A percentile compares a stretch with the other conserved stretches of the same genome.
Conservation (phyloP, 2,329 filamentous ascomycete genomes). For the Aureobasidium sp. region DNA sequence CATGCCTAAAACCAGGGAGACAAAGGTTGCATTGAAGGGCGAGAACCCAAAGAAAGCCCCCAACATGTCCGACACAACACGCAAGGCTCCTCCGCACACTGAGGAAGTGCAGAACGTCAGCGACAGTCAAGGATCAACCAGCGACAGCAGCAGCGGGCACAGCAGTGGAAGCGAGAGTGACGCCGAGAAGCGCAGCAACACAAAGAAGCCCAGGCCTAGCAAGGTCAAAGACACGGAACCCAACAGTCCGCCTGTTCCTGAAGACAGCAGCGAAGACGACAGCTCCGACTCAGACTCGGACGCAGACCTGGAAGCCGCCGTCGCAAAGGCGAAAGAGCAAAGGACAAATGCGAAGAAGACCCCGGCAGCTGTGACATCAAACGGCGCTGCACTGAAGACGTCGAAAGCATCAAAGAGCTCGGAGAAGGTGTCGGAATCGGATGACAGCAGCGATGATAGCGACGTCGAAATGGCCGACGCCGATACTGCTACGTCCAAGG, state of each 20-base stretch:
- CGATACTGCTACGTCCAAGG: neutral
- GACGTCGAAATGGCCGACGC: constrained; percentile 21
- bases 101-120: constrained; percentile 28
- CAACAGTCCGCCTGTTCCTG: constrained; percentile 23
- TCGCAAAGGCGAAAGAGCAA: constrained; percentile 7
- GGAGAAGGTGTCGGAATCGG: constrained; percentile 16
- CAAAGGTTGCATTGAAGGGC: constrained; percentile 30
- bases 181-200: constrained; percentile 22
- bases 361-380: constrained; percentile 19
- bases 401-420: constrained; percentile 18
- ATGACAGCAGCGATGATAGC: constrained; percentile 20
- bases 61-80: constrained; percentile 21
- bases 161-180: constrained; percentile 33
- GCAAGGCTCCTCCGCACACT: constrained; percentile 23
- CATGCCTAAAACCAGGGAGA: constrained; percentile 32
- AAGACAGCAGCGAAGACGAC: constrained; percentile 17
- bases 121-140: constrained; percentile 28
- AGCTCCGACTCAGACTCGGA: constrained; percentile 14
- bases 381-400: constrained; percentile 23
- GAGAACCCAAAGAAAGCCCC: constrained; percentile 25
- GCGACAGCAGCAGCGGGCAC: constrained; percentile 20
- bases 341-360: constrained; percentile 21
- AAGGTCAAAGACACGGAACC: constrained; percentile 23
- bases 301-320: constrained; percentile 1
- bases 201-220: constrained; percentile 20